A percentile compares a stretch with the other conserved stretches of the same genome.
Conservation (phyloP, 768 basidiomycete genomes). For the Pisolithus albus region DNA sequence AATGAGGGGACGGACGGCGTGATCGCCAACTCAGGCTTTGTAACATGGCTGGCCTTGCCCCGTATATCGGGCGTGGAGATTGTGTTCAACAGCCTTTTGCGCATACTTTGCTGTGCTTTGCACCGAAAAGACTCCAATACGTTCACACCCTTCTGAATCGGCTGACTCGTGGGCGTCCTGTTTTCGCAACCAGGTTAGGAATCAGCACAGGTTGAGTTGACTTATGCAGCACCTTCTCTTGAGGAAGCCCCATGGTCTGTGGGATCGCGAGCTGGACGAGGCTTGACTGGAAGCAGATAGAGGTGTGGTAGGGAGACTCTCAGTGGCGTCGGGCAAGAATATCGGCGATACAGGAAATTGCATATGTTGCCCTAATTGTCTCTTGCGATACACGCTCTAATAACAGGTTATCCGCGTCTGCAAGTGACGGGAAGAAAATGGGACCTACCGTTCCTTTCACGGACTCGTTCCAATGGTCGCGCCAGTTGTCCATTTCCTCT, state of each 20-base stretch:
- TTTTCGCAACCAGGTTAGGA: neutral
- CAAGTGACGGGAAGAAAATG: slow-evolving; percentile 3
- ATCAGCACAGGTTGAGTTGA: neutral
- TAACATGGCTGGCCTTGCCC: neutral
- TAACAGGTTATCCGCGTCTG: slow-evolving; percentile 1
- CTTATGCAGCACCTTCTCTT: slow-evolving; percentile 11
- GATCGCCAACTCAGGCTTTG: neutral
- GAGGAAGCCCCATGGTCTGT: slow-evolving; percentile 12
- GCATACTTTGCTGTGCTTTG: slow-evolving; percentile 13
- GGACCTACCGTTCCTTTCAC: slow-evolving; percentile 9
- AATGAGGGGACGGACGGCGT: neutral
- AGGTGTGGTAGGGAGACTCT: neutral
- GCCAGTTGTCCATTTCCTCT: slow-evolving; percentile 14
- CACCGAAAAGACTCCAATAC: slow-evolving; percentile 5
- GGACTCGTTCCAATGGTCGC: slow-evolving; percentile 20
- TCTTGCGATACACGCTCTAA: slow-evolving; percentile 21
- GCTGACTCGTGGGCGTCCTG: slow-evolving; percentile 2
- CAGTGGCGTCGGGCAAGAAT: slow-evolving; percentile 7
- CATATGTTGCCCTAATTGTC: slow-evolving; percentile 3
- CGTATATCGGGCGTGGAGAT: slow-evolving; percentile 21
- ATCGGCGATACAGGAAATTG: slow-evolving; percentile 6
- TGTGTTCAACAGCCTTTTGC: slow-evolving; percentile 14
- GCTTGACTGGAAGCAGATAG: slow-evolving; percentile 4
- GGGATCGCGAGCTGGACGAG: neutral
- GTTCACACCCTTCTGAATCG: neutral